These are phyloP conservation scores for Veloboletus limbatus DNA, from an alignment of 1,284 basidiomycete genomes.

Conservation along the genomic window DNA sequence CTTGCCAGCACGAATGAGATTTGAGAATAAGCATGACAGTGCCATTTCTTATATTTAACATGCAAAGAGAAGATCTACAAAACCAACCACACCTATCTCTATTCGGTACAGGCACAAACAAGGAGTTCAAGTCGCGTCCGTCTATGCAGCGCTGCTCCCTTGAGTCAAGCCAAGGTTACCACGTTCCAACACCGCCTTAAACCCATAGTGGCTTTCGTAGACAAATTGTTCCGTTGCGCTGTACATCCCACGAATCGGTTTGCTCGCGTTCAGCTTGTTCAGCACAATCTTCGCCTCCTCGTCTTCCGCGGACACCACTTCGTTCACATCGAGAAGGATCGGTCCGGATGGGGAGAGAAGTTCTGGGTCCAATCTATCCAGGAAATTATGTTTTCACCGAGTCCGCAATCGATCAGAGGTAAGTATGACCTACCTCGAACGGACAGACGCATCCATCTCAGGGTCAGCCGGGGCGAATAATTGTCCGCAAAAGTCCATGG, in stretches of 20 bases:
- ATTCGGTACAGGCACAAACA: too few species aligned
- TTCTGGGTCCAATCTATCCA: not conserved
- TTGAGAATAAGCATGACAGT: too few species aligned
- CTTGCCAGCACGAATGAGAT: too few species aligned
- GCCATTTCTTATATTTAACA: too few species aligned
- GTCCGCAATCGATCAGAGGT: too few species aligned
- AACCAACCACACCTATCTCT: too few species aligned
- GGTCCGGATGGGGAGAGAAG: not conserved
- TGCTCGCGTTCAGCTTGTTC: not conserved
- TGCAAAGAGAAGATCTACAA: too few species aligned
- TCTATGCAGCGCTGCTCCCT: too few species aligned
- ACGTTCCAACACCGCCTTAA: slow-evolving; percentile 1
- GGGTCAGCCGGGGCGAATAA: not conserved
- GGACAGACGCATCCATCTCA: not conserved
- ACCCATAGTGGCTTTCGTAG: not conserved
- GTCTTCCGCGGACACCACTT: too few species aligned
- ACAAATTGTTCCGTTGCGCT: not conserved
- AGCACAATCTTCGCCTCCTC: not conserved
- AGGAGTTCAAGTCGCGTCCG: too few species aligned
- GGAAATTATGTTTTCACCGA: too few species aligned
- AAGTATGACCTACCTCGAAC: not conserved
- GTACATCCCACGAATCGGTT: not conserved
- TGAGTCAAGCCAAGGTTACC: not conserved
- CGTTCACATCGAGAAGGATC: not conserved
- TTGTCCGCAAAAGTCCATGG: not conserved